Conservation (phyloP, 2,329 filamentous ascomycete genomes). For the Arthrocladium fulminans region DNA sequence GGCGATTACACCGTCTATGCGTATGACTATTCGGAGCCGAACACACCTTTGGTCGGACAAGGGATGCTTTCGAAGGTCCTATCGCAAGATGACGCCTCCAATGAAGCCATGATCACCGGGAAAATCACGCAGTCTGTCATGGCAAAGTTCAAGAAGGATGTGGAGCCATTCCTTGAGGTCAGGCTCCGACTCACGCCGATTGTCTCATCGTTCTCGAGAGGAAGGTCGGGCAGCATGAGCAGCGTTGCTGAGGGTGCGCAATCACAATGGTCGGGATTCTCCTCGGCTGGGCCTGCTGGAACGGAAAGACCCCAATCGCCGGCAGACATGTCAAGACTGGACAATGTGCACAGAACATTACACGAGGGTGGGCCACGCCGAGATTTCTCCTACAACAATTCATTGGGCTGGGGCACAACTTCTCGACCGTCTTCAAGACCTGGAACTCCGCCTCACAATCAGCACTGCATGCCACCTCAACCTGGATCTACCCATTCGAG, state of each 20-base stretch:
- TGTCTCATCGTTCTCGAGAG: slow-evolving; percentile 29
- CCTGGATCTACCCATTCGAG: slow-evolving; percentile 13
- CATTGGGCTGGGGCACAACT: not conserved
- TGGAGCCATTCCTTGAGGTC: slow-evolving; percentile 82
- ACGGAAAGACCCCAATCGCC: slow-evolving; percentile 29
- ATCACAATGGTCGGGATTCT: slow-evolving; percentile 14
- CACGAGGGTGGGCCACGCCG: slow-evolving; percentile 26
- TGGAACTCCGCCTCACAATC: slow-evolving; percentile 15
- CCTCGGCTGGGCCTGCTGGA: slow-evolving; percentile 25
- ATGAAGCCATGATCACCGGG: slow-evolving; percentile 63
- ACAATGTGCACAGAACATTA: slow-evolving; percentile 36
- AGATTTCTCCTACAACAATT: slow-evolving; percentile 6
- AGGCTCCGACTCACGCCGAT: slow-evolving; percentile 78
- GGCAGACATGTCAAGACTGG: slow-evolving; percentile 35
- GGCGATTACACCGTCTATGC: slow-evolving; percentile 94
- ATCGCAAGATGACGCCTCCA: slow-evolving; percentile 33
- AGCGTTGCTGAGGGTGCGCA: slow-evolving; percentile 18
- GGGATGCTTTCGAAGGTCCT: slow-evolving; percentile 80
- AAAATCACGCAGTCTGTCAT: slow-evolving; percentile 80
- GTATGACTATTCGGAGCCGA: slow-evolving; percentile 90
- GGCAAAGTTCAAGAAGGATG: slow-evolving; percentile 71
- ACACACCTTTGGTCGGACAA: slow-evolving; percentile 86
- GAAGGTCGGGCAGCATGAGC: slow-evolving; percentile 21
- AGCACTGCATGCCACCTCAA: slow-evolving; percentile 13
- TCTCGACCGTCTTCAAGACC: slow-evolving; percentile 19